A percentile compares a stretch with the other conserved stretches of the same genome.
These are phyloP conservation scores for Carex cristatella DNA, from an alignment of 176 grass and related monocot genomes.

Conservation along the genomic window DNA sequence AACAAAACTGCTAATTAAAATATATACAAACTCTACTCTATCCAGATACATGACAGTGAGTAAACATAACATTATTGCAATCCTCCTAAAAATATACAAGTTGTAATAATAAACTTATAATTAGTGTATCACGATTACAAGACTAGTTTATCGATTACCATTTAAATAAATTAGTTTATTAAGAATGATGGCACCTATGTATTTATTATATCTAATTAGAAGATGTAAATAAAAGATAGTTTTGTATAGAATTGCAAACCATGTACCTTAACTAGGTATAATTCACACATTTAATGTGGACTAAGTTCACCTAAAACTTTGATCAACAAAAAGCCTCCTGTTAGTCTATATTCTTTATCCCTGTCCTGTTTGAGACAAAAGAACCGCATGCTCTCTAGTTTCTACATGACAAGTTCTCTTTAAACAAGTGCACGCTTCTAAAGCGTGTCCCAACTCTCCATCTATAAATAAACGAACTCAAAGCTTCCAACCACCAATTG, in stretches of 20 bases:
- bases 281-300: constrained; percentile 1
- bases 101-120: not conserved
- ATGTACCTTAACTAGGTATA: not conserved
- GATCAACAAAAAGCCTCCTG: not conserved
- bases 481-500: constrained; percentile 5
- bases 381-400: constrained; percentile 26
- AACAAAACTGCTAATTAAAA: not conserved
- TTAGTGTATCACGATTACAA: not conserved
- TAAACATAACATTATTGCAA: not conserved
- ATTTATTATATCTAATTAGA: not conserved
- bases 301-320: not conserved
- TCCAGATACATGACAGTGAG: too few species aligned
- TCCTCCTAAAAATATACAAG: not conserved
- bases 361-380: constrained; percentile 1
- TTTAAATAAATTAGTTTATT: not conserved
- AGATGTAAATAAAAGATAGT: not conserved
- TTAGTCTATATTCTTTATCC: constrained; percentile 8
- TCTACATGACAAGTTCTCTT: constrained; percentile 21
- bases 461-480: constrained; percentile 32
- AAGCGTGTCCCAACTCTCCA: constrained; percentile 43
- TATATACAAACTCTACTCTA: not conserved
- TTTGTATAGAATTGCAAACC: not conserved
- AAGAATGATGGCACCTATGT: not conserved
- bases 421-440: constrained; percentile 66
- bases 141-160: not conserved